Conservation (phyloP, 1,139 yeast genomes). For the Nadsonia commutata region DNA sequence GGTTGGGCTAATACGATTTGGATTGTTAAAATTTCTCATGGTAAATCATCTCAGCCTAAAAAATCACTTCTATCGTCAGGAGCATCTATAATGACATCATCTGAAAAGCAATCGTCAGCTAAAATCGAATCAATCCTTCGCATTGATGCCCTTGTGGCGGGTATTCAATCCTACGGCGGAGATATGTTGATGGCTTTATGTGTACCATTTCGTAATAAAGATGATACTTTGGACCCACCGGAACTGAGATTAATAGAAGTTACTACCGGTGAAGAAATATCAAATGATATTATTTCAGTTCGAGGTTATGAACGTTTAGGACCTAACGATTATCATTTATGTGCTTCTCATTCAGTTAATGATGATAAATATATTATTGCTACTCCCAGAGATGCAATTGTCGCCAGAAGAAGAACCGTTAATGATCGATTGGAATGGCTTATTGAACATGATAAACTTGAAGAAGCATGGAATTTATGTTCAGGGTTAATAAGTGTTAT, state of each 20-base stretch:
- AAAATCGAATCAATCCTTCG: constrained; percentile 41
- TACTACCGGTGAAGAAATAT: constrained; percentile 55
- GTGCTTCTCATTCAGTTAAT: constrained; percentile 3
- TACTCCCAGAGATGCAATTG: constrained; percentile 71
- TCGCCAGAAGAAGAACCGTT: constrained; percentile 54
- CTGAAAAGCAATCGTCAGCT: constrained; percentile 34
- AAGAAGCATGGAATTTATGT: constrained; percentile 69
- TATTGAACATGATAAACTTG: constrained; percentile 34
- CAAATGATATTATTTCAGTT: constrained; percentile 69
- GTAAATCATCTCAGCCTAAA: constrained; percentile 4
- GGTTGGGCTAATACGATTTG: constrained; percentile 81
- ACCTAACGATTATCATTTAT: constrained; percentile 61
- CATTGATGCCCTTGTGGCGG: constrained; percentile 55
- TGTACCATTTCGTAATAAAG: constrained; percentile 22
- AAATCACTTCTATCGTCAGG: constrained; percentile 10
- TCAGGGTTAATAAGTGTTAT: constrained; percentile 36
- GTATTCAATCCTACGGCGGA: constrained; percentile 51
- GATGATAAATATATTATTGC: constrained; percentile 28
- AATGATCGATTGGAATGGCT: constrained; percentile 67
- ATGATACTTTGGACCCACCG: constrained; percentile 31
- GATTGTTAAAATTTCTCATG: constrained; percentile 38
- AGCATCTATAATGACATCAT: constrained; percentile 14
- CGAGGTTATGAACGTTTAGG: constrained; percentile 48
- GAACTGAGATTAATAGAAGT: constrained; percentile 59
- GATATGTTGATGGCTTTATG: constrained; percentile 23